These are phyloP conservation scores for Pleomassaria siparia DNA, from an alignment of 2,329 filamentous ascomycete genomes.

Conservation along the genomic window DNA sequence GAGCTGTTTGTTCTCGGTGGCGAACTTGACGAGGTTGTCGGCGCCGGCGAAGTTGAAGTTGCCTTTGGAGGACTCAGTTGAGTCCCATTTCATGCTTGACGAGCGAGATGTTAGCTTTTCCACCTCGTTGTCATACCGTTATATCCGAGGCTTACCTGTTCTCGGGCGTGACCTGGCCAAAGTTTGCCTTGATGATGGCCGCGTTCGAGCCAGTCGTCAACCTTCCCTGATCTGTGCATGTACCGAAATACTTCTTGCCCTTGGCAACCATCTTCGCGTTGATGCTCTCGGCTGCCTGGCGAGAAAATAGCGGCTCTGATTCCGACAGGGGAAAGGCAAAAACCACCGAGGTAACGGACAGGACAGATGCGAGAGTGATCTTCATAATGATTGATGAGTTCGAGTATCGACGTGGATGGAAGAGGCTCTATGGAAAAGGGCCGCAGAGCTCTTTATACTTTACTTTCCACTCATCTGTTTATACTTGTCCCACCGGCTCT, in stretches of 20 bases:
- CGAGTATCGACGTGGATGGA: constrained; percentile 5
- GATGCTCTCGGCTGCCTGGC: constrained; percentile 51
- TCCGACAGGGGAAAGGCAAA: constrained; percentile 33
- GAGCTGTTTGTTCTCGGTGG: constrained; percentile 58
- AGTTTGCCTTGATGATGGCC: constrained; percentile 63
- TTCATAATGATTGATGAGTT: constrained; percentile 31
- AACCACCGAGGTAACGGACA: constrained; percentile 31
- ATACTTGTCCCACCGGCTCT: neutral
- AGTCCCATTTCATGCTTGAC: constrained; percentile 73
- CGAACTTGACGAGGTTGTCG: constrained; percentile 61
- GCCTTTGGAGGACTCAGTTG: constrained; percentile 49
- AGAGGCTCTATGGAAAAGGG: neutral
- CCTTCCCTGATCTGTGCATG: constrained; percentile 57
- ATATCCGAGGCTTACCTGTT: constrained; percentile 51
- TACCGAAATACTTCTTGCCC: constrained; percentile 69
- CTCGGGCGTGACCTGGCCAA: constrained; percentile 67
- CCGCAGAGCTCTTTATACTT: constrained; percentile 8
- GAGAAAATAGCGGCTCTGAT: constrained; percentile 30
- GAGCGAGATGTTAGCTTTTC: no score
- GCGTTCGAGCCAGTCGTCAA: constrained; percentile 55
- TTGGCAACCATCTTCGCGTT: constrained; percentile 60
- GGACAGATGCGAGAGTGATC: constrained; percentile 29
- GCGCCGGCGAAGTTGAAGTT: constrained; percentile 55
- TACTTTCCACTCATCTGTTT: constrained; percentile 2
- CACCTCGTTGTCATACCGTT: no score